Conservation (phyloP, 1,139 yeast genomes). For the Candida neerlandica region DNA sequence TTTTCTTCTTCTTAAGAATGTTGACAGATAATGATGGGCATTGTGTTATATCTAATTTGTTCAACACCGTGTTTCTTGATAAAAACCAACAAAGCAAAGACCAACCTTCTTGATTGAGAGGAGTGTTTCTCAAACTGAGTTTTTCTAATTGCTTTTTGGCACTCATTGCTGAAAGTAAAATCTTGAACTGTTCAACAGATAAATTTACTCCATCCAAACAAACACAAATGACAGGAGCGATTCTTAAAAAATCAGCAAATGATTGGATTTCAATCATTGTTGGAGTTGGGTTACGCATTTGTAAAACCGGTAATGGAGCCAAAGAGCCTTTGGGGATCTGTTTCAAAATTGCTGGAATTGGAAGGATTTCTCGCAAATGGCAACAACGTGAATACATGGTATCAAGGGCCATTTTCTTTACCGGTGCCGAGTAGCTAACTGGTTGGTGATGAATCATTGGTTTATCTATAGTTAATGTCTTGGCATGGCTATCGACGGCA, state of each 20-base stretch:
- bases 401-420: conserved; percentile 57
- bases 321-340: conserved; percentile 71
- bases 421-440: conserved; percentile 35
- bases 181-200: conserved; percentile 64
- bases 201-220: conserved; percentile 71
- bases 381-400: conserved; percentile 74
- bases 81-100: conserved; percentile 68
- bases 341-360: conserved; percentile 74
- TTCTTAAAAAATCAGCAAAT: conserved; percentile 72
- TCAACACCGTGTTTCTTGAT: conserved; percentile 57
- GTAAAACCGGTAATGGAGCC: conserved; percentile 67
- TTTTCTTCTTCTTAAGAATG: conserved; percentile 49
- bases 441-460: conserved; percentile 42
- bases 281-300: conserved; percentile 71
- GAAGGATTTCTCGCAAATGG: conserved; percentile 71
- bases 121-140: conserved; percentile 70
- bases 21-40: conserved; percentile 64
- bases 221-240: conserved; percentile 70
- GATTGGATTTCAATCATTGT: conserved; percentile 73
- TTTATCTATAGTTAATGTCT: conserved; percentile 47
- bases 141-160: conserved; percentile 65
- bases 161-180: conserved; percentile 61
- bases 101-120: conserved; percentile 72
- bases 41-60: conserved; percentile 68
- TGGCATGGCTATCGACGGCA: conserved; percentile 44